Percentiles rank a stretch among this genome's conserved stretches.
These are phyloP conservation scores for Metarhizium sp. DNA, from an alignment of 2,329 filamentous ascomycete species.

Conservation along the genomic window DNA sequence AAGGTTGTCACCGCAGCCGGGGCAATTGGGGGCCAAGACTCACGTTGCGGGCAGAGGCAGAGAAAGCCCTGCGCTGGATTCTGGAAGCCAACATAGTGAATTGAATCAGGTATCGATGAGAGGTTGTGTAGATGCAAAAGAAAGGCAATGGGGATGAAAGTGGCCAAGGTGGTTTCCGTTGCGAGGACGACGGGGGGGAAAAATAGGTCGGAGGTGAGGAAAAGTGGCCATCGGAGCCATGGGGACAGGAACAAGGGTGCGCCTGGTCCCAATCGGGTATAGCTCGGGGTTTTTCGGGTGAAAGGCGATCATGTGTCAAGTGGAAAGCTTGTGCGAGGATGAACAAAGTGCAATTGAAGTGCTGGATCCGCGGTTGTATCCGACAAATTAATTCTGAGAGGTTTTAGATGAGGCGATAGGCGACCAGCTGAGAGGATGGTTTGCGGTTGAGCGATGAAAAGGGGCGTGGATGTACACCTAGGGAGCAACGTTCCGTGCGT, in stretches of 20 bases:
- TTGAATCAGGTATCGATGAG: conserved; percentile 13
- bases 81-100: conserved; percentile 62
- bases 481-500: no score
- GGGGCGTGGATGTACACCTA: not conserved
- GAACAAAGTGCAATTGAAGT: no score
- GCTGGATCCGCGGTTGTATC: no score
- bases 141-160: conserved; percentile 6
- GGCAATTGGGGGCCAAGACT: conserved; percentile 19
- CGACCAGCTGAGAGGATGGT: not conserved
- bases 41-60: conserved; percentile 69
- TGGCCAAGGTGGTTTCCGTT: conserved; percentile 6
- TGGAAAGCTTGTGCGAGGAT: not conserved
- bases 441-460: not conserved
- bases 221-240: conserved; percentile 4
- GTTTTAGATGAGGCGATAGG: not conserved
- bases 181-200: conserved; percentile 13
- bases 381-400: not conserved
- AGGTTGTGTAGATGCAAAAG: conserved; percentile 9
- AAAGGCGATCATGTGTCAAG: conserved; percentile 1
- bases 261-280: conserved; percentile 10
- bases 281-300: conserved; percentile 12
- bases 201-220: conserved; percentile 11
- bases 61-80: conserved; percentile 72
- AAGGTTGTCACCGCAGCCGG: not conserved
- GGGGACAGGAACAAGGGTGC: not conserved